Conservation (phyloP, 345 rosid genomes). For the Abelmoschus esculentus region DNA sequence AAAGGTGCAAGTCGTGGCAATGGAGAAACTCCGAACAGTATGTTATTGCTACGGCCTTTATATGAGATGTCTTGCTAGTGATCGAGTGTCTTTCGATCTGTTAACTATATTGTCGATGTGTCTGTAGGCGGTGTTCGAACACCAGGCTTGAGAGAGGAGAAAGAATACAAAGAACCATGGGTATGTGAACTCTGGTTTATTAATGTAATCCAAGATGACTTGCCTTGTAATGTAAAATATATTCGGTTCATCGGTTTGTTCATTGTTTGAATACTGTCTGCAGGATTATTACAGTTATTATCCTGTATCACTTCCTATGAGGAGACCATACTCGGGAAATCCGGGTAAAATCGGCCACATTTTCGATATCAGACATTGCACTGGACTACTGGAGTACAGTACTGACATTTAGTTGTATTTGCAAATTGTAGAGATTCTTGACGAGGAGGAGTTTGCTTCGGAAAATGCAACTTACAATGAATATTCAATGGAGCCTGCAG, state of each 20-base stretch:
- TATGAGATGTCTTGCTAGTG: not conserved
- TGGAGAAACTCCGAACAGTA: conserved; percentile 17
- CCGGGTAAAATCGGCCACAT: conserved; percentile 44
- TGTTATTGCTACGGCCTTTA: conserved; percentile 6
- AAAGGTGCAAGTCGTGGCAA: conserved; percentile 23
- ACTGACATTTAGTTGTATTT: not conserved
- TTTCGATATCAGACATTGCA: not conserved
- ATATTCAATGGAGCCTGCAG: conserved; percentile 36
- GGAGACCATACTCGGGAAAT: conserved; percentile 73
- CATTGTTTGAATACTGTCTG: conserved; percentile 1
- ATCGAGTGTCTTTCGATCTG: not conserved
- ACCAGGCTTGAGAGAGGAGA: conserved; percentile 28
- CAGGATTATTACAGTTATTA: conserved; percentile 79
- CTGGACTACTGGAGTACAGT: no score
- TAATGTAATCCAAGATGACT: not conserved
- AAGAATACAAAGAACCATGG: conserved; percentile 82
- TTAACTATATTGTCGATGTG: conserved; percentile 1
- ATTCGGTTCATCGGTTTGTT: not conserved
- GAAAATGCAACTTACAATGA: conserved; percentile 29
- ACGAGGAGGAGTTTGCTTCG: conserved; percentile 59
- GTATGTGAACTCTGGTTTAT: conserved; percentile 33
- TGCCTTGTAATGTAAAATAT: not conserved
- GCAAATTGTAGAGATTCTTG: conserved; percentile 49
- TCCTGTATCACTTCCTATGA: conserved; percentile 68
- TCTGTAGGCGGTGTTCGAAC: conserved; percentile 36